Evolutionary conservation across 139 green algal species (phyloP), one percentile per base, ranked within the genome.

Genomic region (Micractinium conductrix): DNA sequence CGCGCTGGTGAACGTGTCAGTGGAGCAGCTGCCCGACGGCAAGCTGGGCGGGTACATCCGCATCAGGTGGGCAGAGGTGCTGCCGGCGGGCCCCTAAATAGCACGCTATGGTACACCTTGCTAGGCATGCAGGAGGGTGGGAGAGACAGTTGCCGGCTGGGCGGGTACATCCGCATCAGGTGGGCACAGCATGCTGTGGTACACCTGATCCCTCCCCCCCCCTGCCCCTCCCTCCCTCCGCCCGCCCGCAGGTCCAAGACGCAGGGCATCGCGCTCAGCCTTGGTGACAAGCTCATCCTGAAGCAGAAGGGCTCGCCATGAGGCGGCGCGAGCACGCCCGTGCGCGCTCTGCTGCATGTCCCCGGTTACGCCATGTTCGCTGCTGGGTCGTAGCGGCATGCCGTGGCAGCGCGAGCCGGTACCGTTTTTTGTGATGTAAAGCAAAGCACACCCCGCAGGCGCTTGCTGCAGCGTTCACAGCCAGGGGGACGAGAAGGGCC

Each of bases 271-370:
- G 96, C 96, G 10, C 89, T 99, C 16, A 96, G 92, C 17, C 90
- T 99, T 35, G 97, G 97, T 0, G 97, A 99, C 90, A 99, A 99
- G 92, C 99, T 99, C 81, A 99, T 98, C 40, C 89, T 99, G 40
- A 99, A 98, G 91, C 96, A 99, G 88, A 98, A 98, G 73, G 94
- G 87, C 24, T 82, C 53, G 26, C 37, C 33, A n/a, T 21, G 53
- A 40, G 37, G 5, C 28, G 6, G 43, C 69, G n/a, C n/a, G n/a
- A n/a, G n/a, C n/a, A n/a, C n/a, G n/a, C n/a, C n/a, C n/a, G n/a
- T n/a, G n/a, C n/a, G n/a, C n/a, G n/a, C n/a, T n/a, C n/a, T n/a
- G n/a, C n/a, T n/a, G n/a, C n/a, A n/a, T n/a, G n/a, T n/a, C n/a
- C n/a, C n/a, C n/a, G n/a, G n/a, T n/a, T n/a, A n/a, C n/a, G n/a